A percentile compares a stretch with the other conserved stretches of the same genome.
Conservation (phyloP, 2,329 filamentous ascomycete genomes). For the Neophaeococcomyces aloes region DNA sequence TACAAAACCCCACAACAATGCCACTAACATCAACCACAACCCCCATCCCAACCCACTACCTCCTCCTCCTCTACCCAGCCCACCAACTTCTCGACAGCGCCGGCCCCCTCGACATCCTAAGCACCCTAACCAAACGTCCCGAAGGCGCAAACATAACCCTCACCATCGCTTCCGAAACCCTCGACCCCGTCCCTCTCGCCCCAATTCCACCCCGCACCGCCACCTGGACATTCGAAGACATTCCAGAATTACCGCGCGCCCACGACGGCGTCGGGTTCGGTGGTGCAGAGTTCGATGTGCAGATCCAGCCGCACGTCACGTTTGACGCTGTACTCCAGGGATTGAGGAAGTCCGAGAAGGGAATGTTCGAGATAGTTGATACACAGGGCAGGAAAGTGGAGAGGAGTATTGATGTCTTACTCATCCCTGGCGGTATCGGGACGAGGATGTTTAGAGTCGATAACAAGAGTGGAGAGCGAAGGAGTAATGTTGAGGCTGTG, state of each 20-base stretch:
- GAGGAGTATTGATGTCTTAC: conserved; percentile 46
- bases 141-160: conserved; percentile 22
- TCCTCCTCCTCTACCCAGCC: conserved; percentile 29
- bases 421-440: conserved; percentile 56
- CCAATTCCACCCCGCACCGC: conserved; percentile 10
- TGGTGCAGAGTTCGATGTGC: conserved; percentile 25
- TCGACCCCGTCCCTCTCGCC: conserved; percentile 27
- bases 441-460: conserved; percentile 22
- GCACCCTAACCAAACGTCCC: conserved; percentile 21
- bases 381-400: conserved; percentile 10
- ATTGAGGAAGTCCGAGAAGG: background rate
- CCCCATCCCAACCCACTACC: conserved; percentile 2
- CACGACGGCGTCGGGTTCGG: conserved; percentile 16
- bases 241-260: conserved; percentile 11
- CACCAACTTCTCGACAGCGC: conserved; percentile 35
- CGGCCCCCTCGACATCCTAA: conserved; percentile 41
- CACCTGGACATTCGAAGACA: conserved; percentile 14
- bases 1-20: background rate
- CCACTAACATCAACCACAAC: background rate
- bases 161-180: conserved; percentile 22
- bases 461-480: background rate
- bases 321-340: conserved; percentile 11
- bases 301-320: conserved; percentile 43
- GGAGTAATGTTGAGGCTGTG: conserved; percentile 1
- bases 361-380: conserved; percentile 21